Evolutionary conservation across 768 basidiomycete genomes (phyloP), one percentile per base, ranked within the genome.

Genomic region (Trametes villosa): DNA sequence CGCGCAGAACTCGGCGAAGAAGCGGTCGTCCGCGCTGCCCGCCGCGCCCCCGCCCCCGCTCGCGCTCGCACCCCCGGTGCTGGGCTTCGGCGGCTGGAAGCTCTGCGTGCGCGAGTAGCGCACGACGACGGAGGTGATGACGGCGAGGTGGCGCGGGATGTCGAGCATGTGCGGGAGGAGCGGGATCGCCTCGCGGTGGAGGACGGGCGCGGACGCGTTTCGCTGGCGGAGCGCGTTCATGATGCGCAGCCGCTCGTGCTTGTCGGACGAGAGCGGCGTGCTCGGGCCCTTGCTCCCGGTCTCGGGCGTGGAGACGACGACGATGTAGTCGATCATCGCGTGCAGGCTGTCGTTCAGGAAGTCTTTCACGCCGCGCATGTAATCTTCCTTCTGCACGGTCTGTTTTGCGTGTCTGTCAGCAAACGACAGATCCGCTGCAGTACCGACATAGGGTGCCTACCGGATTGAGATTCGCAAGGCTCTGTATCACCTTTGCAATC

Each of bases 401-500:
- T 90, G 48, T 31, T n/a, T n/a, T n/a, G n/a, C n/a, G n/a, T n/a
- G n/a, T n/a, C n/a, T n/a, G 18, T 30, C 31, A n/a, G 8, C 24
- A n/a, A 46, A n/a, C n/a, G n/a, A n/a, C n/a, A n/a, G n/a, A n/a
- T n/a, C n/a, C n/a, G n/a, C n/a, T 15, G 8, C 13, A 20, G 8
- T 11, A 17, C 9, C 5, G 38, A 30, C 53, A 55, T 9, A 22
- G 30, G 29, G 34, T 24, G 75, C 87, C 66, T 70, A 89, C 91
- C 9, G 83, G 72, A 64, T 91, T 93, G 55, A 95, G 76, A 72
- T 96, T 96, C 6, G 94, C 94, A 40, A 95, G 77, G 65, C 89
- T 94, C 73, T 94, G 92, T 20, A 96, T 82, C n/a, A 89, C 90
- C 73, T 93, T 94, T 8, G 92, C 93, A 53, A 96, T 86, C 65